Evolutionary conservation across 2,329 filamentous ascomycete genomes (phyloP).

Genomic region (Fusarium nygamai): DNA sequence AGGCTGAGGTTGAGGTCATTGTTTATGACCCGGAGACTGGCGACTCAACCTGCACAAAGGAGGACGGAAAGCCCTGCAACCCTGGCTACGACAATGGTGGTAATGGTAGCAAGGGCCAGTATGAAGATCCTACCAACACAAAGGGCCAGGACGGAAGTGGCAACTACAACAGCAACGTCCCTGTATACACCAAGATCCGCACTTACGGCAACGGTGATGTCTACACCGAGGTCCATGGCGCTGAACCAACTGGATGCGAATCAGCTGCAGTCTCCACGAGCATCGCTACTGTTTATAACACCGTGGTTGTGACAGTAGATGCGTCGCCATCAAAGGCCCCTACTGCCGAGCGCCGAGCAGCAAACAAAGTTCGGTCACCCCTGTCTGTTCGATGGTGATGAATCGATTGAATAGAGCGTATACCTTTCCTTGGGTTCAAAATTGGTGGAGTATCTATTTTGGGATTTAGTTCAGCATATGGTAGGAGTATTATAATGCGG

Average conservation of each 20-base stretch:
- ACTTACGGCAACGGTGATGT: constrained; percentile 17
- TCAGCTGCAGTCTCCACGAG: constrained; percentile 42
- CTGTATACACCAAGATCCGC: constrained; percentile 32
- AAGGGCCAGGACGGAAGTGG: constrained; percentile 7
- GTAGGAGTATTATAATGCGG: constrained; percentile 5
- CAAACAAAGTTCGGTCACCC: constrained; percentile 23
- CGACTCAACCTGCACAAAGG: constrained; percentile 42
- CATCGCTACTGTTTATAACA: constrained; percentile 50
- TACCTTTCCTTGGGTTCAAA: constrained; percentile 14
- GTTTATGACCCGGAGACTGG: constrained; percentile 47
- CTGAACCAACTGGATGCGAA: constrained; percentile 36
- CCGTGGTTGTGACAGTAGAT: constrained; percentile 47
- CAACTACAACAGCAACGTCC: constrained; percentile 6
- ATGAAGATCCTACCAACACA: constrained; percentile 17
- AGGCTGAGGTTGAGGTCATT: constrained; percentile 46
- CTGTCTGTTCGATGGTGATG: constrained; percentile 27
- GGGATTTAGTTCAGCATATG: background rate
- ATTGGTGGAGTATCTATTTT: background rate
- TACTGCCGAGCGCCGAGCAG: background rate
- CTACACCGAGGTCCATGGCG: constrained; percentile 20
- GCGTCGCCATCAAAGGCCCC: constrained; percentile 17
- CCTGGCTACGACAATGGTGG: constrained; percentile 8
- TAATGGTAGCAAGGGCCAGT: constrained; percentile 13
- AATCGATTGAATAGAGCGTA: background rate
- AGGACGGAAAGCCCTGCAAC: constrained; percentile 44